Evolutionary conservation across 108 stramenopile species (phyloP).

Genomic region (Cyclotella choctawhatcheeana): DNA sequence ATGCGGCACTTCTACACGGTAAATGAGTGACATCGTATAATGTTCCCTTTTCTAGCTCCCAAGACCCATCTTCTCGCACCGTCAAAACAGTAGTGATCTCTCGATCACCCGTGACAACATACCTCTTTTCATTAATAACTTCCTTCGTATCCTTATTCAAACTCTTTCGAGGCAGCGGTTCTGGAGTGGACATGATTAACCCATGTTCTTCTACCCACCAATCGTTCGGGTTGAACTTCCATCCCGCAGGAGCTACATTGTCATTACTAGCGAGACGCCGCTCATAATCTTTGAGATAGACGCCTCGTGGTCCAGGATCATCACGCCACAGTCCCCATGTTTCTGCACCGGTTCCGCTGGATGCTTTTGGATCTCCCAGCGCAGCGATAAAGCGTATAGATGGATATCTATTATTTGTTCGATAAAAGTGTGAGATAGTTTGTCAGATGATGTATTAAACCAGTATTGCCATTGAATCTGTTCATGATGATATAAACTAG

Average conservation of each 20-base stretch:
- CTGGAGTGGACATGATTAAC: conserved; percentile 55
- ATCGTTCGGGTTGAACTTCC: conserved; percentile 75
- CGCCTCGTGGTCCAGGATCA: conserved; percentile 89
- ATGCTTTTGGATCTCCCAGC: conserved; percentile 69
- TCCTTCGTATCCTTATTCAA: conserved; percentile 66
- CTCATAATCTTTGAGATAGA: conserved; percentile 72
- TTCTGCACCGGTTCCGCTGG: conserved; percentile 58
- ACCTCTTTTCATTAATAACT: conserved; percentile 31
- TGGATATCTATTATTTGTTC: no score
- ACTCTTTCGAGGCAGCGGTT: conserved; percentile 43
- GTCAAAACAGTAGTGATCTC: conserved; percentile 46
- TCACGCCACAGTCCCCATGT: conserved; percentile 81
- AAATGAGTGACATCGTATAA: conserved; percentile 63
- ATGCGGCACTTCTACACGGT: conserved; percentile 52
- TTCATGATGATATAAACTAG: no score
- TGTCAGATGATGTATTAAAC: no score
- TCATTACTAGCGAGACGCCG: conserved; percentile 34
- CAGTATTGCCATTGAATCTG: no score
- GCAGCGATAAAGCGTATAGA: conserved; percentile 86
- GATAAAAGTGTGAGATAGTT: no score
- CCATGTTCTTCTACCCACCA: conserved; percentile 92
- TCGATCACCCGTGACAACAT: conserved; percentile 57
- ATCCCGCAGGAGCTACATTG: conserved; percentile 78
- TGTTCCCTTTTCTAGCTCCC: conserved; percentile 50
- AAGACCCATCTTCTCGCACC: conserved; percentile 45